Evolutionary conservation across 805 yeast genomes (phyloP).

Genomic region (Hanseniaspora hatyaiensis): DNA sequence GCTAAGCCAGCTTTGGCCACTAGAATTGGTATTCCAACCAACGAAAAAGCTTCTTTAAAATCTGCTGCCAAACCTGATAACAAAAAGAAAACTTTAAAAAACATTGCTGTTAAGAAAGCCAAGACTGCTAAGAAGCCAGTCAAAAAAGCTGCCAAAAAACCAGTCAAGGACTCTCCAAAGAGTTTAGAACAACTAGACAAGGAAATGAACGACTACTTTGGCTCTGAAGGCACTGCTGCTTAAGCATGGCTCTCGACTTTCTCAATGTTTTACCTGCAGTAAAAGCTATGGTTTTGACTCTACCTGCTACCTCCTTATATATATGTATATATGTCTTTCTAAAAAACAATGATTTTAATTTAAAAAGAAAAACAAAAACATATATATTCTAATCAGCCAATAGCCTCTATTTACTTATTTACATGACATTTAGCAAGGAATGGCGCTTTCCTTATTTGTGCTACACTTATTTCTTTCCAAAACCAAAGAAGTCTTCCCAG

Average conservation of each 20-base stretch:
- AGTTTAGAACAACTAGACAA: slow-evolving; percentile 87
- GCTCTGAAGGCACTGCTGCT: slow-evolving; percentile 31
- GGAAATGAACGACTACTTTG: slow-evolving; percentile 94
- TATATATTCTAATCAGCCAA: too few relatives aligned
- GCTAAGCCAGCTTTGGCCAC: slow-evolving; percentile 21
- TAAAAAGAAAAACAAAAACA: neutral
- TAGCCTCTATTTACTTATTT: neutral
- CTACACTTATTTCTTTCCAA: neutral
- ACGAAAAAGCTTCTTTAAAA: slow-evolving; percentile 15
- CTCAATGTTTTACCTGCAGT: too few relatives aligned
- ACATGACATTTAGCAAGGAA: too few relatives aligned
- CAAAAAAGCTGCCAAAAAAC: slow-evolving; percentile 19
- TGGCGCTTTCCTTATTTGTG: too few relatives aligned
- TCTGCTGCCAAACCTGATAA: slow-evolving; percentile 3
- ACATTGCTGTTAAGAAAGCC: slow-evolving; percentile 20
- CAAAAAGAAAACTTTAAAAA: slow-evolving; percentile 9
- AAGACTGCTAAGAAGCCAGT: slow-evolving; percentile 18
- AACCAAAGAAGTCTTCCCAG: slow-evolving; percentile 12
- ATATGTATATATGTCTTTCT: neutral
- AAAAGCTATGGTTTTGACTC: too few relatives aligned
- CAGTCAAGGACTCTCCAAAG: neutral
- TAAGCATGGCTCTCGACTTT: too few relatives aligned
- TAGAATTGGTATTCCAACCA: slow-evolving; percentile 19
- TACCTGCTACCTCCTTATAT: neutral
- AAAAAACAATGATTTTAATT: neutral